These are phyloP conservation scores for Cercospora citrullina DNA, from an alignment of 2,329 filamentous ascomycete species.

Conservation along the genomic window DNA sequence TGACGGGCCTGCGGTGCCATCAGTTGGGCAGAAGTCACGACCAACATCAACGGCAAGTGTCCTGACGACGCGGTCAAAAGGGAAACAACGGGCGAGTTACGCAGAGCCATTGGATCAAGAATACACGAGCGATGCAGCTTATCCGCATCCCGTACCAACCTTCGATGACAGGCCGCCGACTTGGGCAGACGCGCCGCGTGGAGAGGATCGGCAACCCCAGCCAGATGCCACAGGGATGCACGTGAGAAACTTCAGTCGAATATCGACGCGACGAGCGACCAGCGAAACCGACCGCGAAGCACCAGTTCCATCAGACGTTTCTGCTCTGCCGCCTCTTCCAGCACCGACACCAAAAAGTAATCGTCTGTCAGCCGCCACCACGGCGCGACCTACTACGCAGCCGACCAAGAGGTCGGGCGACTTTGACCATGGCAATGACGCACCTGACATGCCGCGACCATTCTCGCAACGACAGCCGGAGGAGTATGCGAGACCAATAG, in stretches of 20 bases:
- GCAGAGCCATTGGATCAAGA: constrained; percentile 26
- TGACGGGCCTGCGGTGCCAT: constrained; percentile 2
- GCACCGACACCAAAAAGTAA: constrained; percentile 21
- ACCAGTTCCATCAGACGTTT: constrained; percentile 14
- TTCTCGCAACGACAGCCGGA: constrained; percentile 20
- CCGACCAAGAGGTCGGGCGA: constrained; percentile 14
- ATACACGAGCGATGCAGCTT: constrained; percentile 26
- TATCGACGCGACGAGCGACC: constrained; percentile 18
- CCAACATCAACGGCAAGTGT: constrained; percentile 24
- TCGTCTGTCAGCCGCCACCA: constrained; percentile 22
- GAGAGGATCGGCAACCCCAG: constrained; percentile 8
- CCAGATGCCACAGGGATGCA: constrained; percentile 12
- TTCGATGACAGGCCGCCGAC: constrained; percentile 9
- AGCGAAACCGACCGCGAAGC: constrained; percentile 18
- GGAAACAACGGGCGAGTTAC: constrained; percentile 28
- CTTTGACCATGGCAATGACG: constrained; percentile 4
- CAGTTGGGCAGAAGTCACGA: constrained; percentile 14
- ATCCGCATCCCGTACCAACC: constrained; percentile 21
- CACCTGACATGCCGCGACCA: constrained; percentile 13
- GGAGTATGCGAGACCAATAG: constrained; percentile 15
- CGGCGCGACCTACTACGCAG: constrained; percentile 16
- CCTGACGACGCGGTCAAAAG: constrained; percentile 15
- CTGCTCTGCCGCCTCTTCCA: constrained; percentile 23
- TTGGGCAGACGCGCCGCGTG: constrained; percentile 22
- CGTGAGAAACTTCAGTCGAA: constrained; percentile 26